Conservation (phyloP, 352 stramenopile genomes). For the Pythium plurisporium region DNA sequence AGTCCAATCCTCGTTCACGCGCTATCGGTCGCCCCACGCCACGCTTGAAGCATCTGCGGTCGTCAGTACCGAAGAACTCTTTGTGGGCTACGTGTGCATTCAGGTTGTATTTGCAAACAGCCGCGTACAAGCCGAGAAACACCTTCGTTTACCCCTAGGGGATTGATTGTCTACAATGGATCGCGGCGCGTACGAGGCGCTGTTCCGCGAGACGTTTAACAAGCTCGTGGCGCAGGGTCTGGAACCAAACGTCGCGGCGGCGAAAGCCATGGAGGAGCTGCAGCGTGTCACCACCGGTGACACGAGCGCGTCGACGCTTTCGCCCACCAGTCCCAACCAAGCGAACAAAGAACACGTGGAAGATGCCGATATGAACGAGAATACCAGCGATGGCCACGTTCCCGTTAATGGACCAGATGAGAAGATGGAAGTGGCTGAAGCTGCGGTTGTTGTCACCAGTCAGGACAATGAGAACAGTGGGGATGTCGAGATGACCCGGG, state of each 20-base stretch:
- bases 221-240: constrained; percentile 46
- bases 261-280: constrained; percentile 45
- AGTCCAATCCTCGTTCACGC: too few relatives aligned
- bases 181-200: constrained; percentile 15
- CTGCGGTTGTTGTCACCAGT: background rate
- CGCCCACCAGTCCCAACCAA: background rate
- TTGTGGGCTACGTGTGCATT: too few relatives aligned
- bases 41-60: too few relatives aligned
- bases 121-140: background rate
- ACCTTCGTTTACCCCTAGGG: background rate
- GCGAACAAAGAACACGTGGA: background rate
- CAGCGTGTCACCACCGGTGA: constrained; percentile 26
- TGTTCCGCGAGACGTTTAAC: constrained; percentile 54
- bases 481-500: constrained; percentile 50
- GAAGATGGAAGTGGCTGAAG: constrained; percentile 1
- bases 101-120: too few relatives aligned
- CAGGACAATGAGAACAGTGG: constrained; percentile 5
- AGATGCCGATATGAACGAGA: constrained; percentile 19
- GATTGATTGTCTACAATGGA: constrained; percentile 18
- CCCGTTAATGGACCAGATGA: background rate
- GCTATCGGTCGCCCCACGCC: too few relatives aligned
- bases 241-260: constrained; percentile 57
- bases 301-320: too few relatives aligned
- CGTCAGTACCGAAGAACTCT: too few relatives aligned
- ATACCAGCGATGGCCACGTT: background rate